Base-by-base conservation (phyloP, 345 rosid species). In the Murraya paniculata region DNA sequence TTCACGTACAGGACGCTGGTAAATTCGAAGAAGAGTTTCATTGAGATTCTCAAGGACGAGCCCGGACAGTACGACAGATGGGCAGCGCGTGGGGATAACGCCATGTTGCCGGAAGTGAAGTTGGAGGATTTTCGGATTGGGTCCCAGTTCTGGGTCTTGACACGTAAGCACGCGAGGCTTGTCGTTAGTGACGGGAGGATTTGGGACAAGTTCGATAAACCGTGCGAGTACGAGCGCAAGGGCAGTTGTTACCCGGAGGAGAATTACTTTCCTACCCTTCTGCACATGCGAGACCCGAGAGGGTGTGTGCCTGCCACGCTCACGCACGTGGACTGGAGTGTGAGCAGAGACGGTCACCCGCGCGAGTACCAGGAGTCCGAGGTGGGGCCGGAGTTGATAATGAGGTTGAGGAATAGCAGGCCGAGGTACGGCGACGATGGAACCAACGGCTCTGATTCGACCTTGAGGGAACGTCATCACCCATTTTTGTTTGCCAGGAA, bases 91-190 rank as follows among this genome's bases (percentile, higher is more conserved):
- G 98, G 97, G 1, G 22, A n/a, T 0, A 73, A 83, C 4, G 89
- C 89, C 79, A 94, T 94, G 97, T 78, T 90, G 0, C 94, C 97
- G 78, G 97, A 87, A 59, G 93, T 92, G 87, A 80, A 25, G 81
- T 68, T 92, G 0, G 92, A 87, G 68, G 93, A 91, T 28, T 94
- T 94, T 27, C 79, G 96, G 70, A 90, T 90, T 18, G 97, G 97
- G 84, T 94, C 97, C 55, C 97, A 94, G 90, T 92, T 92, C 35
- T 92, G 98, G 98, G 88, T 74, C 1, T 16, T 91, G 86, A 86
- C 92, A 72, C 90, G 97, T 72, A 79, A 74, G 75, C 98, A 94
- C 68, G 96, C 97, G 64, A 85, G 86, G 84, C 22, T 84, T 28
- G 91, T 90, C 62, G 96, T 89, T 31, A 68, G 83, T n/a, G 96